Conservation (phyloP, 495 filamentous ascomycete species). For the Collariella sp. region DNA sequence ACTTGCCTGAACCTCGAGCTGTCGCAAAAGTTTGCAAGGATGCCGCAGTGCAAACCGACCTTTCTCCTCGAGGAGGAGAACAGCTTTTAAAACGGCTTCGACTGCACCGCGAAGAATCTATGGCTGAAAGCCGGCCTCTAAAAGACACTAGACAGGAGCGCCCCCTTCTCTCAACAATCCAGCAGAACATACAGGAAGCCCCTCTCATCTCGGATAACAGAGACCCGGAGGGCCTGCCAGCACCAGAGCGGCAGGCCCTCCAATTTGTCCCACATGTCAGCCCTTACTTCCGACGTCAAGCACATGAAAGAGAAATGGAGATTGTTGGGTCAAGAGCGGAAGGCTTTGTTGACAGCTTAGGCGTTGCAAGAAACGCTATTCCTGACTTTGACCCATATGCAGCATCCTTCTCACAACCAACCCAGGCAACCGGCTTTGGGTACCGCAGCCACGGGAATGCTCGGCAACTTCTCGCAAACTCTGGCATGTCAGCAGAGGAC, state of each 20-base stretch:
- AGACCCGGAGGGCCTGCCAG: not conserved
- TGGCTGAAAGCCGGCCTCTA: not conserved
- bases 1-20: not conserved
- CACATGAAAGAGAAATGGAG: not conserved
- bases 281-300: too few species aligned
- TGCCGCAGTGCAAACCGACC: conserved; percentile 5
- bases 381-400: not conserved
- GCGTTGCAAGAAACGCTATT: not conserved
- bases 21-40: not conserved
- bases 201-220: not conserved
- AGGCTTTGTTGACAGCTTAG: not conserved
- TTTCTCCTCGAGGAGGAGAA: not conserved
- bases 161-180: too few species aligned
- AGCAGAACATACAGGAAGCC: not conserved
- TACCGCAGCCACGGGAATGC: not conserved
- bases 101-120: too few species aligned
- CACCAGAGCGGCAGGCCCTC: not conserved
- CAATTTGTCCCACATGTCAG: not conserved
- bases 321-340: not conserved
- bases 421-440: too few species aligned
- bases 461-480: not conserved
- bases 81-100: not conserved
- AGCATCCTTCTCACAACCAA: too few species aligned
- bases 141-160: not conserved
- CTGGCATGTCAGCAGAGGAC: not conserved